A percentile compares a stretch with the other conserved stretches of the same genome.
Evolutionary conservation across 2,329 filamentous ascomycete species (phyloP).

Genomic region (Stagonosporopsis cucurbitacearum): DNA sequence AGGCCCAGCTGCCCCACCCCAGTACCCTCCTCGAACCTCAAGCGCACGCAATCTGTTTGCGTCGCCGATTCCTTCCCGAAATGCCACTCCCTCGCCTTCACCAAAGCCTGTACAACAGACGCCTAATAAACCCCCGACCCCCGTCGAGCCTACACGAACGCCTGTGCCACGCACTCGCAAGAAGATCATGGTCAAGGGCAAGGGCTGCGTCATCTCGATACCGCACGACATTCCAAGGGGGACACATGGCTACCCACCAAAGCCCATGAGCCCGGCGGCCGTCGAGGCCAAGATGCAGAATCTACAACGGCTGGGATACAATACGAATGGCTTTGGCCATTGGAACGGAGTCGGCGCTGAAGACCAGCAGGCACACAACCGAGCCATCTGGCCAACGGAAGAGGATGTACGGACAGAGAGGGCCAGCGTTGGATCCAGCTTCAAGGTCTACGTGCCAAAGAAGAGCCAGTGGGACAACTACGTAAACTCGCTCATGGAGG

Average conservation of each 20-base stretch:
- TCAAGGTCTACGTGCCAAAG: constrained; percentile 72
- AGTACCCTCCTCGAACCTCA: constrained; percentile 22
- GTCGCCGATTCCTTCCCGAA: constrained; percentile 29
- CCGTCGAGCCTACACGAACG: constrained; percentile 24
- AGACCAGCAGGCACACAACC: constrained; percentile 61
- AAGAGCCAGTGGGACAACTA: constrained; percentile 79
- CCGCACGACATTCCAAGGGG: constrained; percentile 51
- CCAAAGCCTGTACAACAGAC: constrained; percentile 30
- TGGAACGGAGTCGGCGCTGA: constrained; percentile 51
- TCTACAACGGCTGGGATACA: constrained; percentile 74
- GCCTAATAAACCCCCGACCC: constrained; percentile 26
- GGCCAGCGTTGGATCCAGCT: constrained; percentile 53
- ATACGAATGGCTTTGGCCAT: constrained; percentile 71
- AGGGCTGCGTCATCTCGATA: constrained; percentile 54
- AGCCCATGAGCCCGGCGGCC: constrained; percentile 58
- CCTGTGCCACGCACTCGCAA: constrained; percentile 51
- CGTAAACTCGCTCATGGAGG: constrained; percentile 82
- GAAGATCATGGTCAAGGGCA: constrained; percentile 55
- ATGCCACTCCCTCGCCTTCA: constrained; percentile 24
- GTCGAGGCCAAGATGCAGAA: constrained; percentile 67
- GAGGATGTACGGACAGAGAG: constrained; percentile 66
- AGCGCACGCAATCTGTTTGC: constrained; percentile 27
- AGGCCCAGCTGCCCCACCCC: constrained; percentile 14
- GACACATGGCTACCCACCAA: constrained; percentile 51
- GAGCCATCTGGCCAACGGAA: constrained; percentile 70